These are phyloP conservation scores for Spergularia azorica DNA, from an alignment of 179 eudicot genomes.

Conservation along the genomic window DNA sequence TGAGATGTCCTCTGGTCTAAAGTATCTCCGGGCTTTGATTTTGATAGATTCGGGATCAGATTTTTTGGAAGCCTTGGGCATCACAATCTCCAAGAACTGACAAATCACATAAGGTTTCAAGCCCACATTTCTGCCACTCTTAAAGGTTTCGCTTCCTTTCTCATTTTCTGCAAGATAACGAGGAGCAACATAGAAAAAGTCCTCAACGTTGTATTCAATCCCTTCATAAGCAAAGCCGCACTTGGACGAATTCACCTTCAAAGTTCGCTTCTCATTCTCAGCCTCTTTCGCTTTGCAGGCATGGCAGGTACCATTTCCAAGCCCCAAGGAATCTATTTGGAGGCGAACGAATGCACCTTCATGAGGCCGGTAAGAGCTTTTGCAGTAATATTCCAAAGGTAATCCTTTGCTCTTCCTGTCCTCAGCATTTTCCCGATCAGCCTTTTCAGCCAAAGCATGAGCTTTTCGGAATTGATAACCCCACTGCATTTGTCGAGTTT, in stretches of 20 bases:
- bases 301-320: constrained; percentile 70
- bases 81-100: constrained; percentile 64
- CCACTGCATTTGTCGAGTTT: constrained; percentile 64
- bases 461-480: constrained; percentile 73
- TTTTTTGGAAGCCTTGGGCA: constrained; percentile 42
- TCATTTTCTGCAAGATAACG: constrained; percentile 52
- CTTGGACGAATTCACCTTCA: constrained; percentile 51
- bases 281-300: constrained; percentile 54
- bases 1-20: constrained; percentile 90
- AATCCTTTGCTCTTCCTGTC: constrained; percentile 80
- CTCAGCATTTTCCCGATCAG: constrained; percentile 73
- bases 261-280: constrained; percentile 39
- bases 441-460: constrained; percentile 58
- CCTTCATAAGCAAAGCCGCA: constrained; percentile 60
- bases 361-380: constrained; percentile 75
- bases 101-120: constrained; percentile 79
- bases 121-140: constrained; percentile 94
- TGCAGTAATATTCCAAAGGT: constrained; percentile 76
- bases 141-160: constrained; percentile 51
- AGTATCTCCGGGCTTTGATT: constrained; percentile 76
- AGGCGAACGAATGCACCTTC: constrained; percentile 82
- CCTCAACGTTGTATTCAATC: constrained; percentile 61
- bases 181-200: constrained; percentile 74
- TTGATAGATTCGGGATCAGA: constrained; percentile 43
- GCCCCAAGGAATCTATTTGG: constrained; percentile 51